phyloP scores from a whole-genome alignment of 768 basidiomycete species.

The Macrolepiota dolichaula region DNA sequence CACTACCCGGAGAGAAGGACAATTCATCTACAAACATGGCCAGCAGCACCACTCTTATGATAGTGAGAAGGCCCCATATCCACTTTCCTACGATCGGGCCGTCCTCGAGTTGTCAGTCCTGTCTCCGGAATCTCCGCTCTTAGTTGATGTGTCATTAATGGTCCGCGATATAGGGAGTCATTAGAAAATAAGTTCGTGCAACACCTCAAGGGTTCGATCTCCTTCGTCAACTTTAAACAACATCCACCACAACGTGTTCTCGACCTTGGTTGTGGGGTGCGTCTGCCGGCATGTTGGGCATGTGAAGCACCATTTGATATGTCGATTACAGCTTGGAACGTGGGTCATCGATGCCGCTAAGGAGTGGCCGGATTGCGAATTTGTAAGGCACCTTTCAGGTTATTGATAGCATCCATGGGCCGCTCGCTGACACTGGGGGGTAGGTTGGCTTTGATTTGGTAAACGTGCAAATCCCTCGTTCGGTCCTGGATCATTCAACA shows the following conservation, averaged over 20 bases:
- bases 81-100: slow-evolving; percentile 64
- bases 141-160: not conserved
- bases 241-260: slow-evolving; percentile 53
- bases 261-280: slow-evolving; percentile 76
- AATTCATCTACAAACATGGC: slow-evolving; percentile 58
- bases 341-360: slow-evolving; percentile 76
- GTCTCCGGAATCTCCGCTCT: slow-evolving; percentile 6
- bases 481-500: slow-evolving; percentile 45
- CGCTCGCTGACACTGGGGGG: not conserved
- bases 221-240: slow-evolving; percentile 55
- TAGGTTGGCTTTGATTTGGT: slow-evolving; percentile 82
- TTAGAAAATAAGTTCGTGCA: slow-evolving; percentile 49
- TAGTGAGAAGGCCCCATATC: slow-evolving; percentile 78
- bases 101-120: slow-evolving; percentile 63
- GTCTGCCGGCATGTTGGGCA: not conserved
- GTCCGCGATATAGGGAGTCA: slow-evolving; percentile 45
- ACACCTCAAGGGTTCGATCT: slow-evolving; percentile 51
- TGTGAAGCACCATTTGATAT: slow-evolving; percentile 1
- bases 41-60: slow-evolving; percentile 65
- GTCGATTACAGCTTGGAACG: slow-evolving; percentile 49
- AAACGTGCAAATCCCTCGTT: slow-evolving; percentile 63
- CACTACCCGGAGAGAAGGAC: slow-evolving; percentile 48
- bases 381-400: slow-evolving; percentile 39
- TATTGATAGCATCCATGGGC: not conserved
- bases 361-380: slow-evolving; percentile 61